Conservation (phyloP, 495 filamentous ascomycete species). For the Penicillium mononematosum region DNA sequence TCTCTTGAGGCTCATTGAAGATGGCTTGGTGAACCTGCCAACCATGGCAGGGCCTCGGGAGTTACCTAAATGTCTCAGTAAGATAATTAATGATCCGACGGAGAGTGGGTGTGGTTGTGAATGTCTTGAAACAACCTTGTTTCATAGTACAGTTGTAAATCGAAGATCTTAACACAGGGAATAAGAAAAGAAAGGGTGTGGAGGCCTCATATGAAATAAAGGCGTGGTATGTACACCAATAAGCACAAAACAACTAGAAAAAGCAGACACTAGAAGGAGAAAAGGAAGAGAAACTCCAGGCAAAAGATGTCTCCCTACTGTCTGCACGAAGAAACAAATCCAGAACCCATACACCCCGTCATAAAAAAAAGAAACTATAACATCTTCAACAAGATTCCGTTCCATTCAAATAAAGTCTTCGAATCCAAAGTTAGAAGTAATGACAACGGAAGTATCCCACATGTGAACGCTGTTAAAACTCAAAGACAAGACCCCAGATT, state of each 20-base stretch:
- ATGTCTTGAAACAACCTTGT: background rate
- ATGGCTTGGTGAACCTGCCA: background rate
- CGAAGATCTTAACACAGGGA: background rate
- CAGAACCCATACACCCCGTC: conserved; percentile 18
- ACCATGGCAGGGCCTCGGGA: background rate
- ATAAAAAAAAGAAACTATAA: conserved; percentile 14
- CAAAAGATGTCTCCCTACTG: conserved; percentile 6
- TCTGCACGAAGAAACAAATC: background rate
- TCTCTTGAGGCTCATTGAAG: no score
- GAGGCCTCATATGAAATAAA: background rate
- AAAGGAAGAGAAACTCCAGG: conserved; percentile 3
- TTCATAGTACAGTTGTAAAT: background rate
- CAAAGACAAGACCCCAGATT: conserved; percentile 6
- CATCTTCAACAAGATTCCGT: conserved; percentile 13
- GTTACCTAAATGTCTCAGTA: background rate
- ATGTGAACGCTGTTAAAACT: conserved; percentile 19
- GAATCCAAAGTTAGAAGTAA: conserved; percentile 12
- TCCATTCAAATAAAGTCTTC: conserved; percentile 17
- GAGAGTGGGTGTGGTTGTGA: background rate
- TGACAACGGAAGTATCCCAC: conserved; percentile 12
- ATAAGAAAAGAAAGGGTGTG: background rate
- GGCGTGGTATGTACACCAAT: background rate
- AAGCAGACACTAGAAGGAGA: background rate
- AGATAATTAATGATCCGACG: background rate
- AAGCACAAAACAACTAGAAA: background rate